These are phyloP conservation scores for Neurospora hispaniola DNA, from an alignment of 495 filamentous ascomycete species.

Conservation along the genomic window DNA sequence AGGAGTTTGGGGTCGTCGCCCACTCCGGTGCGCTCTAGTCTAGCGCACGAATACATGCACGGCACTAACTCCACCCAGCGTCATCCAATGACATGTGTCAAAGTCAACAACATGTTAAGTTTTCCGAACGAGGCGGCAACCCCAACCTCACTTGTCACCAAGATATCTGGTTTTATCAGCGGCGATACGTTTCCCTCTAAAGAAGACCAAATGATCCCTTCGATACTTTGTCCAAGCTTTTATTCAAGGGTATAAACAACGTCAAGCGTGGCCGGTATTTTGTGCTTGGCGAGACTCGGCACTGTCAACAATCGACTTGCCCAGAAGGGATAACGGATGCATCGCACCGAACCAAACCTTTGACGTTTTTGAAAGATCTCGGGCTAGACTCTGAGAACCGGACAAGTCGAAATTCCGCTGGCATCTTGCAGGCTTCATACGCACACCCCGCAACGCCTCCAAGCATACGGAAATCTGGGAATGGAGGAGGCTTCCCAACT, in stretches of 20 bases:
- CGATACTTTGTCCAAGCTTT: neutral
- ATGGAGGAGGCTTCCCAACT: neutral
- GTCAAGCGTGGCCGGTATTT: neutral
- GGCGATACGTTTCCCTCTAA: neutral
- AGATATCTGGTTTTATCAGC: neutral
- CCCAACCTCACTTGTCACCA: neutral
- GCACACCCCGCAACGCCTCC: neutral
- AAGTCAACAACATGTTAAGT: neutral
- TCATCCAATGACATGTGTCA: neutral
- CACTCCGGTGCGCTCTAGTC: neutral
- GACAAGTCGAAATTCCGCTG: neutral
- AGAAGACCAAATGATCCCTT: neutral
- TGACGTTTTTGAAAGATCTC: neutral
- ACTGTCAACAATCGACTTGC: neutral
- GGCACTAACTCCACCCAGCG: neutral
- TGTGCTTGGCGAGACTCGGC: neutral
- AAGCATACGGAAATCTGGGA: neutral
- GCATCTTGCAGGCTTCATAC: neutral
- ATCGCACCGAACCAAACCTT: neutral
- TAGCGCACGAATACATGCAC: neutral
- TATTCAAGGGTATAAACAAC: neutral
- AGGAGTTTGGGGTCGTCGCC: neutral
- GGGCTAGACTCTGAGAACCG: neutral
- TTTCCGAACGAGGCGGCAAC: neutral
- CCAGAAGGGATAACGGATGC: neutral